Evolutionary conservation across 805 yeast species (phyloP).

Genomic region (Kluyveromyces nonfermentans): DNA sequence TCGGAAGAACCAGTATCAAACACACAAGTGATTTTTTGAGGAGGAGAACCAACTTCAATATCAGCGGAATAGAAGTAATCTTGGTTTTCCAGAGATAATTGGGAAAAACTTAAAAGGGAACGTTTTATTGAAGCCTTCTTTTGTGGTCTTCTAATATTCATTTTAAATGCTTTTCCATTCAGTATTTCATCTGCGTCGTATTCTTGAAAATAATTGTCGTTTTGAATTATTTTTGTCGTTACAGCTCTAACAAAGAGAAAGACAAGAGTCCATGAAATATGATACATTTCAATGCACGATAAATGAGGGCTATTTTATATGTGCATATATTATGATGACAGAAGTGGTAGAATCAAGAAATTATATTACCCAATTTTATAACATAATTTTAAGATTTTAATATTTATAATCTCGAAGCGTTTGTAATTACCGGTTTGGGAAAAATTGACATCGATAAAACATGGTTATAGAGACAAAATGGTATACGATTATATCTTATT

Average conservation of each 20-base stretch:
- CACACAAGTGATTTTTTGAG: conserved; percentile 33
- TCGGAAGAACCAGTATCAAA: conserved; percentile 45
- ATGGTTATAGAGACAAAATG: neutral
- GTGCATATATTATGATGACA: too few species aligned
- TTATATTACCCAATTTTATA: neutral
- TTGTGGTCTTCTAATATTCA: neutral
- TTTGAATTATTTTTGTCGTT: neutral
- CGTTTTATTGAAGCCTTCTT: neutral
- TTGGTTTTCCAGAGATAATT: conserved; percentile 9
- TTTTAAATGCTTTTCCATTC: neutral
- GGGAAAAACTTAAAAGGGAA: neutral
- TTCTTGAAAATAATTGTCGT: neutral
- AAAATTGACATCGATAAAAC: neutral
- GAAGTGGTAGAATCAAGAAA: too few species aligned
- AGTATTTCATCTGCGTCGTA: neutral
- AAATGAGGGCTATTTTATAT: neutral
- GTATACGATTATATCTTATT: neutral
- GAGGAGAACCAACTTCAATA: conserved; percentile 34
- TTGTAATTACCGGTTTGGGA: neutral
- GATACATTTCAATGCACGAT: neutral
- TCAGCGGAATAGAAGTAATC: conserved; percentile 24
- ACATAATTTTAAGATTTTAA: neutral
- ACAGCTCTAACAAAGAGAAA: neutral
- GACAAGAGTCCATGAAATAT: neutral
- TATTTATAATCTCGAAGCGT: neutral